phyloP scores from a whole-genome alignment of 2,329 filamentous ascomycete species.

The Hypocrella siamensis region DNA sequence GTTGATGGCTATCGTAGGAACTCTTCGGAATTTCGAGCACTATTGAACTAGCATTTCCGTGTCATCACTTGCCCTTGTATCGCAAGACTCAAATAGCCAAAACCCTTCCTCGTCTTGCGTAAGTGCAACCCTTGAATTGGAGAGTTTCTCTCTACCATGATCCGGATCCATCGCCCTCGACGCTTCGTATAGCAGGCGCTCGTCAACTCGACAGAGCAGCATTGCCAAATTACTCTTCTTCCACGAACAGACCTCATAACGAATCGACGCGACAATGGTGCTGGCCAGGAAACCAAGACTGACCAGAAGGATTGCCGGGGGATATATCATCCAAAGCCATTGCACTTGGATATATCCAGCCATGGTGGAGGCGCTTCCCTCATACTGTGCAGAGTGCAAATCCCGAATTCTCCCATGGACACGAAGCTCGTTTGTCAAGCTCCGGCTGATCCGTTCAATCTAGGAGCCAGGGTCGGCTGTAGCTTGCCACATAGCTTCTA shows the following conservation, averaged over 20 bases:
- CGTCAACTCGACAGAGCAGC: constrained; percentile 21
- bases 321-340: constrained; percentile 21
- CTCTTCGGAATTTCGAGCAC: too few relatives aligned
- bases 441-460: constrained; percentile 17
- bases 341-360: constrained; percentile 16
- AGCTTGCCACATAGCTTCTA: constrained; percentile 19
- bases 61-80: too few relatives aligned
- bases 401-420: constrained; percentile 11
- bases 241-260: constrained; percentile 20
- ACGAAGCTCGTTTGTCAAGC: constrained; percentile 21
- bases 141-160: constrained; percentile 18
- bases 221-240: constrained; percentile 22
- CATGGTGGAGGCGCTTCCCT: constrained; percentile 14
- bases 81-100: constrained; percentile 19
- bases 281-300: constrained; percentile 18
- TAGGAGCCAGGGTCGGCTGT: constrained; percentile 13
- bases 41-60: too few relatives aligned
- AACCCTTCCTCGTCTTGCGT: constrained; percentile 16
- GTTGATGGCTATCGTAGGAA: too few relatives aligned
- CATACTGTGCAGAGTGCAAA: constrained; percentile 7
- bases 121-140: constrained; percentile 17
- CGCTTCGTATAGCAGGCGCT: constrained; percentile 15
- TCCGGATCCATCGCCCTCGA: constrained; percentile 19
- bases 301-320: constrained; percentile 15
- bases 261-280: constrained; percentile 18